Base-by-base conservation (phyloP, 202 grass and related monocot genomes). In the Setaria italica region DNA sequence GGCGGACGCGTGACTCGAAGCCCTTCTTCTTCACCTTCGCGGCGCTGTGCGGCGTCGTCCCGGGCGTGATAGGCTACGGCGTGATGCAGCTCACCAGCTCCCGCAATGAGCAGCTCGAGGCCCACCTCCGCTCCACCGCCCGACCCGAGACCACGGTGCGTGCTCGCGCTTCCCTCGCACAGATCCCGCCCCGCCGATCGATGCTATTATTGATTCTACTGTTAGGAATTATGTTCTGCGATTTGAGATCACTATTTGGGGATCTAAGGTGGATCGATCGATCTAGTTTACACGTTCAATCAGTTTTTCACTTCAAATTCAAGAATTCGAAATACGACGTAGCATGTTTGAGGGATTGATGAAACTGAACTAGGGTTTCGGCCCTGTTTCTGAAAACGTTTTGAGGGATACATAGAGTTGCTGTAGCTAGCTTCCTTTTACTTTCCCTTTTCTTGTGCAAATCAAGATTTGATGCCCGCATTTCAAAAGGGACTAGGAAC, bases 21-120 rank as follows among this genome's bases (percentile, higher is more conserved):
- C 96, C 91, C 85, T 99, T 99, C 91, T 99, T 99, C 88, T 92
- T 99, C 79, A 89, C 91, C 63, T 99, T 95, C 78, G 91, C 88
- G 16, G 73, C 91, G 34, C 76, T 95, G 21, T 95, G 96, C 76
- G 91, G 91, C 64, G 73, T 99, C 79, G 70, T 99, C 79, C 96
- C 96, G 11, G 91, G 91, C 48, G 90, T 99, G 32, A 46, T 95
- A 21, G 93, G 96, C 21, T 95, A 94, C 79, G 85, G 88, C 86
- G 93, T 99, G 72, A 99, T 99, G 96, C 89, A 94, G 64, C 70
- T 90, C 87, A 99, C 96, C 79, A 90, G 81, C 79, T 94, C 96
- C 73, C 90, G 91, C 79, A 86, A 91, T 79, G 96, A 95, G 9
- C 73, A 94, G 51, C 96, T 99, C 72, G 88, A 99, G 86, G 86